These are phyloP conservation scores for Torrubiellomyces zombiae DNA, from an alignment of 2,329 filamentous ascomycete genomes.

Conservation along the genomic window DNA sequence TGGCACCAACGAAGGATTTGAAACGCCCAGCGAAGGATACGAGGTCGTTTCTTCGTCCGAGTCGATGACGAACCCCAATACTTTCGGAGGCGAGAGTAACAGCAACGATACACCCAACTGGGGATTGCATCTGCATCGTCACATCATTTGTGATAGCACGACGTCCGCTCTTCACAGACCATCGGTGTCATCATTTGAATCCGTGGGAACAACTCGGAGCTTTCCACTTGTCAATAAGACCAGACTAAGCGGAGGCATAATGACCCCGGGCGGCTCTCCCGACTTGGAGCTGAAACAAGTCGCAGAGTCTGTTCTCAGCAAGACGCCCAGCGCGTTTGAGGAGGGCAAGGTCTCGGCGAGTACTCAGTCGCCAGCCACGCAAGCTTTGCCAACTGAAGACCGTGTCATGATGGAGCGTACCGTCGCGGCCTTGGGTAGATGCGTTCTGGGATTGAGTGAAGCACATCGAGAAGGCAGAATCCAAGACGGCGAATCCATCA, in stretches of 20 bases:
- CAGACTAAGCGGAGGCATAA: constrained; percentile 26
- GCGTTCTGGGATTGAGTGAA: constrained; percentile 41
- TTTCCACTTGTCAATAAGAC: constrained; percentile 42
- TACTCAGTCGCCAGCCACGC: constrained; percentile 24
- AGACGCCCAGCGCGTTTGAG: constrained; percentile 26
- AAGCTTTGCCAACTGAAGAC: constrained; percentile 35
- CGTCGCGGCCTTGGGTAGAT: constrained; percentile 41
- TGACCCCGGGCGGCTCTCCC: constrained; percentile 31
- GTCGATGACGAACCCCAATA: constrained; percentile 8
- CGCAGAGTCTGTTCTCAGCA: constrained; percentile 30
- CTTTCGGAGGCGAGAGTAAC: constrained; percentile 10
- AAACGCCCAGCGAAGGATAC: constrained; percentile 7
- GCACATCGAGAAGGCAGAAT: constrained; percentile 37
- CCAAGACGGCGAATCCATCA: constrained; percentile 45
- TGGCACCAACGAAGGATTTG: constrained; percentile 7
- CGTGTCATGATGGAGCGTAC: constrained; percentile 42
- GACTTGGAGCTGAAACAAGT: constrained; percentile 31
- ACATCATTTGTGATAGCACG: constrained; percentile 23
- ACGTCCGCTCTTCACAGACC: constrained; percentile 30
- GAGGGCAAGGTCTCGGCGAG: constrained; percentile 13
- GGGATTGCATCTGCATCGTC: constrained; percentile 19
- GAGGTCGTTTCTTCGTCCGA: constrained; percentile 5
- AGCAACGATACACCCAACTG: constrained; percentile 9
- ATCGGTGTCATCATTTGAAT: constrained; percentile 40
- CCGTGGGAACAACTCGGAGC: constrained; percentile 41